phyloP scores from a whole-genome alignment of 257 asterid genomes.

The Parsonsia alboflavescens region DNA sequence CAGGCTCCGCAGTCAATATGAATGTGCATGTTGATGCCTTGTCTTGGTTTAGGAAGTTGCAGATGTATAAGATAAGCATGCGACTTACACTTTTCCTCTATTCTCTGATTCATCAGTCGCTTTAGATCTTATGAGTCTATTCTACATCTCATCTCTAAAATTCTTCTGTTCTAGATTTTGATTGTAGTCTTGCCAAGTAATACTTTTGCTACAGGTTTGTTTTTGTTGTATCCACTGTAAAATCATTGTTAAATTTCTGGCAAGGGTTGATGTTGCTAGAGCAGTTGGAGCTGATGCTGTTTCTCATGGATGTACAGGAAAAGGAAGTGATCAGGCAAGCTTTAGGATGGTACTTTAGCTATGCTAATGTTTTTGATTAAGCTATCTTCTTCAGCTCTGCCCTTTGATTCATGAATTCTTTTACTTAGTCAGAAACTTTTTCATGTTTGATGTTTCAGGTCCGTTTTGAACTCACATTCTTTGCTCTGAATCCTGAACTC shows the following conservation, averaged over 20 bases:
- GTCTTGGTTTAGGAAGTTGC: background rate
- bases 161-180: background rate
- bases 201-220: background rate
- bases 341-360: slow-evolving; percentile 14
- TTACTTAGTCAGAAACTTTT: background rate
- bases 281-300: slow-evolving; percentile 99
- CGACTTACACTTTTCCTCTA: background rate
- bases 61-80: background rate
- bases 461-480: slow-evolving; percentile 96
- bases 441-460: slow-evolving; percentile 47
- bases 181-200: background rate
- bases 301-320: slow-evolving; percentile 97
- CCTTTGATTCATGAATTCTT: slow-evolving; percentile 2
- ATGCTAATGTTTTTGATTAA: slow-evolving; percentile 2
- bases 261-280: slow-evolving; percentile 96
- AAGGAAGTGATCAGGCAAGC: slow-evolving; percentile 91
- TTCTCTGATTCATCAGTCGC: background rate
- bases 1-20: too few species aligned
- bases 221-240: background rate
- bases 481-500: slow-evolving; percentile 93
- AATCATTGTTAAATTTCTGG: slow-evolving; percentile 46
- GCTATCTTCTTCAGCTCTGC: background rate
- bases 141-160: background rate
- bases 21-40: background rate
- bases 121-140: background rate